Evolutionary conservation across 352 stramenopile species (phyloP).

Genomic region (Phytopythium boreale): DNA sequence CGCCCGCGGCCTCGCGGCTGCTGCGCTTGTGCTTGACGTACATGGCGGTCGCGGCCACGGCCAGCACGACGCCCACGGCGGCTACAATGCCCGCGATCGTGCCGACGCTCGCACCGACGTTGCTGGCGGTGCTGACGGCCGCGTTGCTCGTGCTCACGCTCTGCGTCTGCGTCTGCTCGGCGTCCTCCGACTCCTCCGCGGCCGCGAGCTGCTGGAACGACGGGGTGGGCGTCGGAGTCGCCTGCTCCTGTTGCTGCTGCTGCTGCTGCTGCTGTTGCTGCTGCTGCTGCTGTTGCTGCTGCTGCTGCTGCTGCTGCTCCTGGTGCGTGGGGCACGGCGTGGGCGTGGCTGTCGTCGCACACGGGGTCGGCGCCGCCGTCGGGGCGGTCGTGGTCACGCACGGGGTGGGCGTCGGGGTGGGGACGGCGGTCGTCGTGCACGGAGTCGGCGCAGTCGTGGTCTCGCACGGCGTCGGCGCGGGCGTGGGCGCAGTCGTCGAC

Average conservation of each 20-base stretch:
- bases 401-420: conserved; percentile 9
- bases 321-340: conserved; percentile 3
- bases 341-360: conserved; percentile 8
- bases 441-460: conserved; percentile 20
- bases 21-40: not conserved
- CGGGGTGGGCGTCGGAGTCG: not conserved
- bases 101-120: not conserved
- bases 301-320: conserved; percentile 13
- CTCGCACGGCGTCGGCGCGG: conserved; percentile 19
- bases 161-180: not conserved
- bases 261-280: not conserved
- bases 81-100: not conserved
- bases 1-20: not conserved
- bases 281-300: not conserved
- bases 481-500: conserved; percentile 10
- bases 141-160: not conserved
- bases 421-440: conserved; percentile 8
- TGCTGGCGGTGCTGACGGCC: not conserved
- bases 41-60: conserved; percentile 1
- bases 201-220: not conserved
- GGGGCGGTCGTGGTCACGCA: conserved; percentile 5
- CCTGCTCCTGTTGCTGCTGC: too few relatives aligned
- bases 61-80: conserved; percentile 5
- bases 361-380: conserved; percentile 9
- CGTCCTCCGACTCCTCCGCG: not conserved